These are phyloP conservation scores for Hamigera avellanea DNA, from an alignment of 495 filamentous ascomycete species.

Conservation along the genomic window DNA sequence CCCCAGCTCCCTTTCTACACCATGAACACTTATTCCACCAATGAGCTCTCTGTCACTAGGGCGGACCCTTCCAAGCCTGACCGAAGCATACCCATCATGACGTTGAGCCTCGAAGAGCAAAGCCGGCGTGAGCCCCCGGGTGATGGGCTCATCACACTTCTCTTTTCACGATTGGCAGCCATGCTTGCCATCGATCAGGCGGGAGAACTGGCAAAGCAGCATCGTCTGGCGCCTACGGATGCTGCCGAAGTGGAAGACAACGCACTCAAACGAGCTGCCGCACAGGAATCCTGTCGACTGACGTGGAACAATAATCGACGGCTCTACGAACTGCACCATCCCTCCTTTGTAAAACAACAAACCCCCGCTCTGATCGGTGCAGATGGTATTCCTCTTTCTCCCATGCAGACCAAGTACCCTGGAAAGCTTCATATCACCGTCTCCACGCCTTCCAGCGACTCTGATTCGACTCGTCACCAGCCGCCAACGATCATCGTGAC, in stretches of 20 bases:
- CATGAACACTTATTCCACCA: conserved; percentile 28
- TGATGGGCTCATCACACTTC: conserved; percentile 60
- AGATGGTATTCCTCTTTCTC: conserved; percentile 51
- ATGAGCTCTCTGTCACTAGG: conserved; percentile 29
- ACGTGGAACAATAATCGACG: conserved; percentile 53
- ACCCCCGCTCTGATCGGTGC: conserved; percentile 39
- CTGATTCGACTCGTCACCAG: conserved; percentile 11
- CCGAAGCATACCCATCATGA: conserved; percentile 38
- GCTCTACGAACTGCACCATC: conserved; percentile 63
- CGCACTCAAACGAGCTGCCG: conserved; percentile 51
- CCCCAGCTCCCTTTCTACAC: conserved; percentile 34
- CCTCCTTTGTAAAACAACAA: conserved; percentile 46
- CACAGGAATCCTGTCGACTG: conserved; percentile 59
- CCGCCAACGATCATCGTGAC: conserved; percentile 33
- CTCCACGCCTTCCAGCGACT: conserved; percentile 19
- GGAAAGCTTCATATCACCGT: conserved; percentile 30
- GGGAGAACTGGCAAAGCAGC: conserved; percentile 28
- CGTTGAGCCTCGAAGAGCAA: conserved; percentile 47
- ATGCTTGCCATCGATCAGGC: conserved; percentile 59
- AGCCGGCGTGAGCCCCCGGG: conserved; percentile 45
- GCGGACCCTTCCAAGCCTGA: conserved; percentile 24
- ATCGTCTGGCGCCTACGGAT: conserved; percentile 29
- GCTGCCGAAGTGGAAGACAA: conserved; percentile 39
- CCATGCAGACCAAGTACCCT: conserved; percentile 26
- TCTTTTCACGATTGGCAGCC: conserved; percentile 59